Base-by-base conservation (phyloP, 2,329 filamentous ascomycete genomes). In the Cladosporium cucumerinum region DNA sequence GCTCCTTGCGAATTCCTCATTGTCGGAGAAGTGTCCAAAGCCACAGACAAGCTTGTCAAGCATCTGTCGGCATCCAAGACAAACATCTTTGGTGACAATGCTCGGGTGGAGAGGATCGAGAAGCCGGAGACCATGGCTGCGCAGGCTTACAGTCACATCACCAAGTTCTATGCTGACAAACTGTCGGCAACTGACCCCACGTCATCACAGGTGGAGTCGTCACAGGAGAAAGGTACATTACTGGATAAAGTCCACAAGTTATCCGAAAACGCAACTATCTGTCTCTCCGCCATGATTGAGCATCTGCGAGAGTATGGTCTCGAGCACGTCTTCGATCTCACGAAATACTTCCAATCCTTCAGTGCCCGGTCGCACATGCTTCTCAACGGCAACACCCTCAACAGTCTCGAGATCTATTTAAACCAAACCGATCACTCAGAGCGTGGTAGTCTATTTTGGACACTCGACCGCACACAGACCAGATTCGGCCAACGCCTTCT, bases 261-360 rank as follows among this genome's bases (percentile, higher is more conserved):
- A 14, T 90, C 94, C 0, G 92, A 96, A 71, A 84, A 90, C 51
- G 92, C 97, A 43, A 97, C 90, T 0, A 88, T 97, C 48, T 99
- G 95, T 77, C 84, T 99, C 16, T 97, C 95, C 4, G 91, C 93
- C 12, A 97, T 99, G 93, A 98, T 99, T 71, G 91, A 86, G 1
- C 93, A 99, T 73, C 82, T 99, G 71, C 89, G 87, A 21, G 93
- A 97, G 69, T 99, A 97, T 75, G 93, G 93, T 0, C 83, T 99
- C 23, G 90, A 98, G 76, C 93, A 98, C 80, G 92, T 99, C 61
- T 97, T 99, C 71, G 90, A 97, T 72, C 81, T 99, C 51, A 98
- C 95, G 1, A 97, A 96, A 72, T 97, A 98, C 79, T 99, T 99
- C 73, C 90, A 97, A 71, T 92, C 93, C 2, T 99, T 99, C 79